phyloP scores from a whole-genome alignment of 108 stramenopile species.

The Discostella pseudostelligera region DNA sequence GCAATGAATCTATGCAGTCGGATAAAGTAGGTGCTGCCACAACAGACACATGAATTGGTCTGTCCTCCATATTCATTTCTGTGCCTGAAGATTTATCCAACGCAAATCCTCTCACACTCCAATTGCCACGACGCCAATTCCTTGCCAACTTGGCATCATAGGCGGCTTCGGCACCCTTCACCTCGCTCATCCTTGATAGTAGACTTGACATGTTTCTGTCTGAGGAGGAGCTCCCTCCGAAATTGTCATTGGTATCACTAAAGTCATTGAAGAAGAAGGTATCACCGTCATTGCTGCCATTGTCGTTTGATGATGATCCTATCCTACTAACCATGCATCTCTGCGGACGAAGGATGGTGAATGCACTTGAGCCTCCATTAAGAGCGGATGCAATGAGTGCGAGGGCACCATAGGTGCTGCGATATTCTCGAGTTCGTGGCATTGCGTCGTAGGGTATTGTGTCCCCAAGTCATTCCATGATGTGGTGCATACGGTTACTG shows the following conservation, averaged over 20 bases:
- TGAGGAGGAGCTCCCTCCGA: background rate
- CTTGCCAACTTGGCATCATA: conserved; percentile 40
- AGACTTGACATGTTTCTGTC: background rate
- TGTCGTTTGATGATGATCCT: conserved; percentile 5
- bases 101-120: conserved; percentile 47
- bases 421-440: background rate
- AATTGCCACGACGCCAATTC: conserved; percentile 51
- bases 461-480: too few relatives aligned
- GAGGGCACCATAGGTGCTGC: conserved; percentile 12
- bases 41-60: conserved; percentile 20
- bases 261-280: conserved; percentile 35
- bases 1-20: conserved; percentile 7
- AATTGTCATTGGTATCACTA: conserved; percentile 10
- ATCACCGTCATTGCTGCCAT: background rate
- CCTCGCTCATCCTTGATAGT: conserved; percentile 35
- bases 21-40: conserved; percentile 28
- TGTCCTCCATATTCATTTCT: background rate
- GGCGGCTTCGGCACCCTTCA: conserved; percentile 27
- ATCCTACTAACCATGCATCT: background rate
- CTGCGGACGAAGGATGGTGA: background rate
- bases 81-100: conserved; percentile 17
- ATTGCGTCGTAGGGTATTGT: too few relatives aligned
- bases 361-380: conserved; percentile 21
- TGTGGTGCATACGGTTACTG: too few relatives aligned
- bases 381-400: conserved; percentile 12